Conservation (phyloP, 208 protist species). For the Naegleria lovaniensis region DNA sequence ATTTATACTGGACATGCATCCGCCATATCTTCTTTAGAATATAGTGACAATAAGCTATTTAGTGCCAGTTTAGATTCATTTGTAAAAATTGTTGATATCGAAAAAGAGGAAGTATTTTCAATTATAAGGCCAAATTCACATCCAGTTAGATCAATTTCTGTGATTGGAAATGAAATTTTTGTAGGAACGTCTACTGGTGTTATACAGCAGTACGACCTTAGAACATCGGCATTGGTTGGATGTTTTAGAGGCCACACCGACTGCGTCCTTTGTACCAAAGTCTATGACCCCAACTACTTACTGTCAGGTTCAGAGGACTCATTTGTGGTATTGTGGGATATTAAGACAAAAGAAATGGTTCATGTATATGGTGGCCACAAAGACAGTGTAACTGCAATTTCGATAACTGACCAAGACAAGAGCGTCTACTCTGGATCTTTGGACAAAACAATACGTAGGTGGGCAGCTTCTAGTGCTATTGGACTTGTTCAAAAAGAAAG, state of each 20-base stretch:
- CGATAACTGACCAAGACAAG: not conserved
- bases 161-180: not conserved
- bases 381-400: not conserved
- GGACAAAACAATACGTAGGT: not conserved
- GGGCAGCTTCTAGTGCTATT: not conserved
- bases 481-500: not conserved
- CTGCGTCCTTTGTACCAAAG: not conserved
- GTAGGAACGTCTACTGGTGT: not conserved
- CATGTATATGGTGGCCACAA: slow-evolving; percentile 2
- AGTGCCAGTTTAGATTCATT: slow-evolving; percentile 5
- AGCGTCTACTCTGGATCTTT: not conserved
- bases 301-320: slow-evolving; percentile 3
- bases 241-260: not conserved
- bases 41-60: not conserved
- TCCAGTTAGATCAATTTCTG: not conserved
- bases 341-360: not conserved
- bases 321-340: not conserved
- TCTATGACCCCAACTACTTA: not conserved
- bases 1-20: not conserved
- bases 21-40: not conserved
- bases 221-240: not conserved
- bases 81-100: not conserved
- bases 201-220: not conserved
- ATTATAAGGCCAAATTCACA: not conserved
- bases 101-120: not conserved